phyloP scores from a whole-genome alignment of 129 eudicot genomes.

The Centaurea solstitialis region DNA sequence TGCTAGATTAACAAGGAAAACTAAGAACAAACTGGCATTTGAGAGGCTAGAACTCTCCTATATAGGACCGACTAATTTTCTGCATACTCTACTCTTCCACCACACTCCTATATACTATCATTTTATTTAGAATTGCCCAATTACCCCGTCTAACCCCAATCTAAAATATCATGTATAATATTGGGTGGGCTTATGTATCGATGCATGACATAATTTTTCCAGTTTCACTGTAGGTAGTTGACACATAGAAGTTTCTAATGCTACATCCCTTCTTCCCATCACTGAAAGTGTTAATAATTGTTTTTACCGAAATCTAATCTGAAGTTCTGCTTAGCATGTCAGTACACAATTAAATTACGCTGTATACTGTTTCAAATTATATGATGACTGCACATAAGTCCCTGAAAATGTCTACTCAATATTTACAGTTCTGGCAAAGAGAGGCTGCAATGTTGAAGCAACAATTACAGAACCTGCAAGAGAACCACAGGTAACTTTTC shows the following conservation, averaged over 20 bases:
- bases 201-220: background rate
- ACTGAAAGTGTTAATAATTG: background rate
- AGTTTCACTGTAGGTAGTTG: background rate
- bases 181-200: too few species aligned
- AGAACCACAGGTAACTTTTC: constrained; percentile 46
- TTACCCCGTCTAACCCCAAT: too few species aligned
- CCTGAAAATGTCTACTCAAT: background rate
- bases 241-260: background rate
- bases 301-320: background rate
- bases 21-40: too few species aligned
- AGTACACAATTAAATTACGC: background rate
- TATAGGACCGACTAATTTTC: too few species aligned
- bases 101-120: too few species aligned
- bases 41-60: too few species aligned
- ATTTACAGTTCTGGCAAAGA: constrained; percentile 63
- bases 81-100: too few species aligned
- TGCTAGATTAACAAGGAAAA: too few species aligned
- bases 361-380: background rate
- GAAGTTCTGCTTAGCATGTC: background rate
- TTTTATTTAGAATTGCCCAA: too few species aligned
- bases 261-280: background rate
- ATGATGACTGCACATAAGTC: background rate
- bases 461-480: constrained; percentile 59
- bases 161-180: too few species aligned
- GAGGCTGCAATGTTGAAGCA: constrained; percentile 61